Evolutionary conservation across 768 basidiomycete species (phyloP).

Genomic region (Xanthoconium stramineum): DNA sequence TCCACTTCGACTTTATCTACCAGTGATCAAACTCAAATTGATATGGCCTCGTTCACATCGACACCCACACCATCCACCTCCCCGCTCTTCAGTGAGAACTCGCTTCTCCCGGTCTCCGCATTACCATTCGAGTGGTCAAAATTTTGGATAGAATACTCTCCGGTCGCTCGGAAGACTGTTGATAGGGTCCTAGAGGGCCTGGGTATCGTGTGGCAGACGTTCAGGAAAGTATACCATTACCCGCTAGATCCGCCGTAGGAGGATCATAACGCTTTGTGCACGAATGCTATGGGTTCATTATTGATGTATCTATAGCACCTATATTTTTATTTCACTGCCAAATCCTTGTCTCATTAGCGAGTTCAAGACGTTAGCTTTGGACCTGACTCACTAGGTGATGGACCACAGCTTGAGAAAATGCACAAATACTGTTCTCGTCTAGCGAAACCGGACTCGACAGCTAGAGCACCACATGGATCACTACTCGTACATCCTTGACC

Average conservation of each 20-base stretch:
- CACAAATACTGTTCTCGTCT: too few relatives aligned
- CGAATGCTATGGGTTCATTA: constrained; percentile 4
- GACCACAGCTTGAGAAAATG: too few relatives aligned
- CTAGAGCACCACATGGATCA: too few relatives aligned
- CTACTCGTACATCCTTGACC: too few relatives aligned
- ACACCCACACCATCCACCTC: constrained; percentile 15
- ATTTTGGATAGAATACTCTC: constrained; percentile 25
- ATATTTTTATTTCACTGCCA: too few relatives aligned
- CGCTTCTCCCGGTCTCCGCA: constrained; percentile 17
- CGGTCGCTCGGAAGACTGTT: constrained; percentile 19
- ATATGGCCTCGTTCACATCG: constrained; percentile 6
- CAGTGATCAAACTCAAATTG: constrained; percentile 13
- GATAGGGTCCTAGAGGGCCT: constrained; percentile 29
- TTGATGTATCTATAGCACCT: constrained; percentile 8
- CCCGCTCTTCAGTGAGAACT: constrained; percentile 11
- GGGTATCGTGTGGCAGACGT: constrained; percentile 28
- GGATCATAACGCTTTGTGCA: background rate
- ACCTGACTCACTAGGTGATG: too few relatives aligned
- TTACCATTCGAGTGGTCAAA: constrained; percentile 30
- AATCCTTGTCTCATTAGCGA: too few relatives aligned
- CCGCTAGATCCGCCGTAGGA: constrained; percentile 33
- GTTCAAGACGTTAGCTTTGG: too few relatives aligned
- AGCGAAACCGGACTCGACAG: too few relatives aligned
- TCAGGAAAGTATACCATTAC: constrained; percentile 33
- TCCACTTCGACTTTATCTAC: constrained; percentile 3